Percentiles rank a stretch among this genome's conserved stretches.
phyloP scores from a whole-genome alignment of 2,329 filamentous ascomycete genomes.

The Phaeosphaeria sp. region DNA sequence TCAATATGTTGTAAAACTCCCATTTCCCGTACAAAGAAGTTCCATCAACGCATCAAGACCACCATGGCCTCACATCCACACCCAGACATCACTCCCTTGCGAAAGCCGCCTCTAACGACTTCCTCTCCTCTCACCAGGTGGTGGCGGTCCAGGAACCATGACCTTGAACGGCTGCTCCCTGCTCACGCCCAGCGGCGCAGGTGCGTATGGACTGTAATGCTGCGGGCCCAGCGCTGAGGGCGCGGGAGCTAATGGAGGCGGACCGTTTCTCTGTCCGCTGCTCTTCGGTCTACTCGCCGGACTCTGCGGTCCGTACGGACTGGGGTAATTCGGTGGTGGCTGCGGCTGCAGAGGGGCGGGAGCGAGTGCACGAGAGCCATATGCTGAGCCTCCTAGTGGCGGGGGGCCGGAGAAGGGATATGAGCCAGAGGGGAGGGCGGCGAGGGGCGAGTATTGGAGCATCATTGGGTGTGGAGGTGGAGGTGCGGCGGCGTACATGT shows the following conservation, averaged over 20 bases:
- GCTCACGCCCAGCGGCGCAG: constrained; percentile 21
- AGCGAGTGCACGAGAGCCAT: constrained; percentile 29
- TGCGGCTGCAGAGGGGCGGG: constrained; percentile 31
- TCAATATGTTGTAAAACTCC: no score
- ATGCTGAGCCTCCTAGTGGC: constrained; percentile 13
- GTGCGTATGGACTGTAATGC: constrained; percentile 36
- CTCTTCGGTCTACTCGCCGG: constrained; percentile 30
- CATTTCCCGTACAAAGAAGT: no score
- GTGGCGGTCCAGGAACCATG: constrained; percentile 36
- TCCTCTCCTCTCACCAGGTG: constrained; percentile 27
- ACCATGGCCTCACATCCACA: no score
- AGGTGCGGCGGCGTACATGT: constrained; percentile 25
- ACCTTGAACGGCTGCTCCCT: constrained; percentile 41
- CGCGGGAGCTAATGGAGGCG: constrained; percentile 39
- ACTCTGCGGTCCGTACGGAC: constrained; percentile 39
- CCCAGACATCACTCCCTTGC: background rate
- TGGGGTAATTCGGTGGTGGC: constrained; percentile 31
- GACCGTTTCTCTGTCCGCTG: constrained; percentile 29
- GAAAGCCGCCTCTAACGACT: constrained; percentile 34
- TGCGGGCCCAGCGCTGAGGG: no score
- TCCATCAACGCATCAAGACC: no score
- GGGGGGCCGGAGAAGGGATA: constrained; percentile 23
- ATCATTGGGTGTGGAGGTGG: constrained; percentile 32
- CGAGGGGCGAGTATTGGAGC: constrained; percentile 35
- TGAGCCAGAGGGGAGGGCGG: constrained; percentile 30